A percentile compares a stretch with the other conserved stretches of the same genome.
phyloP scores from a whole-genome alignment of 2,329 filamentous ascomycete genomes.

The Diaporthe velutina region DNA sequence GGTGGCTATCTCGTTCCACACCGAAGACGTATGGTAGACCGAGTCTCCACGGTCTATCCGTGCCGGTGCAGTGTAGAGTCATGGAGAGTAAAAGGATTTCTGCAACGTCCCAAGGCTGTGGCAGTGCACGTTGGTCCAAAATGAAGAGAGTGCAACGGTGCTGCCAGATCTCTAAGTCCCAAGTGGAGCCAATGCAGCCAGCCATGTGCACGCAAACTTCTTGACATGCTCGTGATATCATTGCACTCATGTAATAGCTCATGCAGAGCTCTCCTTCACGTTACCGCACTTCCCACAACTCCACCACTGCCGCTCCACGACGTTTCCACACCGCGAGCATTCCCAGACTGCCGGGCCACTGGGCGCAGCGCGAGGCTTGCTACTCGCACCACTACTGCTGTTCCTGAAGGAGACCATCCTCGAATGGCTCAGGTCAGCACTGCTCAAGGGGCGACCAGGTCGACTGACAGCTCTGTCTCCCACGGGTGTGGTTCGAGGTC shows the following conservation, averaged over 20 bases:
- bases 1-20: not conserved
- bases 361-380: slow-evolving; percentile 37
- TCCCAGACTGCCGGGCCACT: slow-evolving; percentile 57
- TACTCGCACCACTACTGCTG: slow-evolving; percentile 36
- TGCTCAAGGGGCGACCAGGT: slow-evolving; percentile 8
- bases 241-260: slow-evolving; percentile 38
- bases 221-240: slow-evolving; percentile 15
- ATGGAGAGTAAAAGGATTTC: not conserved
- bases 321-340: slow-evolving; percentile 64
- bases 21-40: not conserved
- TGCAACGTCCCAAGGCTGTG: not conserved
- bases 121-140: not conserved
- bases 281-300: slow-evolving; percentile 67
- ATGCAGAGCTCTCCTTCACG: slow-evolving; percentile 63
- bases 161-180: not conserved
- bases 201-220: not conserved
- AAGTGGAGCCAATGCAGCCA: not conserved
- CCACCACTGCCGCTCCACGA: slow-evolving; percentile 69
- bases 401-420: slow-evolving; percentile 40
- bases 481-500: slow-evolving; percentile 27
- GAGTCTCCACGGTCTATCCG: not conserved
- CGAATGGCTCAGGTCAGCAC: slow-evolving; percentile 34
- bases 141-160: not conserved
- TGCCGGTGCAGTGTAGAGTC: not conserved
- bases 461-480: not conserved